phyloP scores from a whole-genome alignment of 768 basidiomycete genomes.

The Fomitopsis serialis region DNA sequence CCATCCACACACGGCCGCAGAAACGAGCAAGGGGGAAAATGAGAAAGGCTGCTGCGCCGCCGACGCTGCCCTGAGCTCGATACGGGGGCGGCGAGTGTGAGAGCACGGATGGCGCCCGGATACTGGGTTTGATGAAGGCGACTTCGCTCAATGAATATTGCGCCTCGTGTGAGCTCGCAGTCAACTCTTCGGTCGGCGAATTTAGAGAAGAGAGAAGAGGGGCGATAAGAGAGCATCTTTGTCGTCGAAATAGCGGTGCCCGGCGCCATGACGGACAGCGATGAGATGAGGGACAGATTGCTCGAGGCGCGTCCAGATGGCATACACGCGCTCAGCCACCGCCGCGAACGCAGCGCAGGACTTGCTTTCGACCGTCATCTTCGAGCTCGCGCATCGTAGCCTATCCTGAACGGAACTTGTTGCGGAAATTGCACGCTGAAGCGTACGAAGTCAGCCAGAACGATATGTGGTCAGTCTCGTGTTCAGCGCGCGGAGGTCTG shows the following conservation, averaged over 20 bases:
- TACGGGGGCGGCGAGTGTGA: constrained; percentile 2
- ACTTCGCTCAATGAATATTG: not conserved
- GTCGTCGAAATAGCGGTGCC: too few relatives aligned
- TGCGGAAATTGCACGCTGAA: too few relatives aligned
- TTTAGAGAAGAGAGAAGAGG: not conserved
- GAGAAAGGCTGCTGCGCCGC: not conserved
- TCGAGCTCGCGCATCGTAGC: too few relatives aligned
- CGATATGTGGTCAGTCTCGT: constrained; percentile 3
- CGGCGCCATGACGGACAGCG: not conserved
- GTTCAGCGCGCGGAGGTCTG: not conserved
- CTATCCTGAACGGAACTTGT: too few relatives aligned
- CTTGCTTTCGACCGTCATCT: too few relatives aligned
- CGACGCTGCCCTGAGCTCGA: not conserved
- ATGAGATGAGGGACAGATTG: not conserved
- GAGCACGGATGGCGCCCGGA: not conserved
- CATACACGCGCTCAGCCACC: not conserved
- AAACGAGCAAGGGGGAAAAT: not conserved
- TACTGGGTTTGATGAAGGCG: not conserved
- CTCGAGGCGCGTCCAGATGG: too few relatives aligned
- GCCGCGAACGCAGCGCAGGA: too few relatives aligned
- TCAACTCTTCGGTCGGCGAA: not conserved
- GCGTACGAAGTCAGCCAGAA: not conserved
- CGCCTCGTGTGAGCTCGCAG: not conserved
- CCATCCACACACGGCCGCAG: constrained; percentile 13
- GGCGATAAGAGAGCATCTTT: not conserved